phyloP scores from a whole-genome alignment of 306 rosid species.

The Prunus mira region DNA sequence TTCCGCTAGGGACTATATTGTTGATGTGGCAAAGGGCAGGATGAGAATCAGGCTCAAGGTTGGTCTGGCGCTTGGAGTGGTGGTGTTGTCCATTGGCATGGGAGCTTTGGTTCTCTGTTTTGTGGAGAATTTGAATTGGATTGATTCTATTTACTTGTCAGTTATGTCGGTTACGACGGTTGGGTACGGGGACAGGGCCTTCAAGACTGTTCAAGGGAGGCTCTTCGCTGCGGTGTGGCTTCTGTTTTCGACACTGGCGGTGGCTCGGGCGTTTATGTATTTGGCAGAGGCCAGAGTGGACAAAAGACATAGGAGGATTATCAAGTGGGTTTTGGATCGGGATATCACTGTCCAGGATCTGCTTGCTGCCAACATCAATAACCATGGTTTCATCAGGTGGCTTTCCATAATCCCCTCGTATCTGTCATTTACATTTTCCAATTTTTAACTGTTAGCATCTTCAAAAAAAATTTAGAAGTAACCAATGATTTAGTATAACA shows the following conservation, averaged over 20 bases:
- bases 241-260: conserved; percentile 70
- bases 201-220: conserved; percentile 63
- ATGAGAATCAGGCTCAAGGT: conserved; percentile 86
- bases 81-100: conserved; percentile 65
- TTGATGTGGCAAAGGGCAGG: conserved; percentile 81
- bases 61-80: conserved; percentile 81
- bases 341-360: conserved; percentile 73
- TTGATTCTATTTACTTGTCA: conserved; percentile 68
- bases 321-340: conserved; percentile 64
- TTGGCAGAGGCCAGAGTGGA: conserved; percentile 80
- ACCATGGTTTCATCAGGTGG: conserved; percentile 78
- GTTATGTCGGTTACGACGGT: conserved; percentile 86
- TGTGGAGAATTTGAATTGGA: conserved; percentile 57
- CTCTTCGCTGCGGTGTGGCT: conserved; percentile 76
- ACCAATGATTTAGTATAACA: not conserved
- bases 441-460: not conserved
- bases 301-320: conserved; percentile 58
- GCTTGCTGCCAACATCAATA: conserved; percentile 70
- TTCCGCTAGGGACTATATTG: conserved; percentile 55
- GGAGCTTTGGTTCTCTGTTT: conserved; percentile 59
- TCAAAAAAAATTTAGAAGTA: too few relatives aligned
- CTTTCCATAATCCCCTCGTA: not conserved
- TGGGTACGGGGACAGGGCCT: conserved; percentile 80
- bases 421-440: not conserved
- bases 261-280: conserved; percentile 73